phyloP scores from a whole-genome alignment of 2,329 filamentous ascomycete genomes.

The Aspergillus pseudoterreus region DNA sequence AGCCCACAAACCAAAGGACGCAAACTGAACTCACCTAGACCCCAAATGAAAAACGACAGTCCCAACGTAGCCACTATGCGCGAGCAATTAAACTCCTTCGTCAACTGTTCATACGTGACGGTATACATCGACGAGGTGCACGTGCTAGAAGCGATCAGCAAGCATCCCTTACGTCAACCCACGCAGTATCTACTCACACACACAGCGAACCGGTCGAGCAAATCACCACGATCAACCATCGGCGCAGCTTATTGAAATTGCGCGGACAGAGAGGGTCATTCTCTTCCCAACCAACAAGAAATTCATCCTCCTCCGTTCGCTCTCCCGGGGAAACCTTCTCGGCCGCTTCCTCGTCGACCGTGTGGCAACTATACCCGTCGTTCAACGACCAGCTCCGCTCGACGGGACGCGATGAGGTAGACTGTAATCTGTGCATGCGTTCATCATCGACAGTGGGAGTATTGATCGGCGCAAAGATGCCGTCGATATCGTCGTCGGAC shows the following conservation, averaged over 20 bases:
- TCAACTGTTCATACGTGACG: constrained; percentile 73
- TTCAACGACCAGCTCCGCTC: constrained; percentile 35
- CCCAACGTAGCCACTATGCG: constrained; percentile 73
- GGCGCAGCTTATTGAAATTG: constrained; percentile 61
- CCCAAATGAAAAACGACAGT: constrained; percentile 77
- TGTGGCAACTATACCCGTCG: constrained; percentile 29
- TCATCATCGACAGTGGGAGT: constrained; percentile 12
- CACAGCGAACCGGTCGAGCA: constrained; percentile 72
- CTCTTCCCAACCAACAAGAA: constrained; percentile 73
- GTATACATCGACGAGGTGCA: constrained; percentile 88
- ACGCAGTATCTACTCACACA: constrained; percentile 61
- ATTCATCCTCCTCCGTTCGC: constrained; percentile 35
- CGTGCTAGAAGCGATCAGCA: constrained; percentile 52
- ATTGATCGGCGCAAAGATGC: constrained; percentile 22
- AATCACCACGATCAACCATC: constrained; percentile 76
- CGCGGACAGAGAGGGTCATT: constrained; percentile 71
- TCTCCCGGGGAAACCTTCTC: constrained; percentile 13
- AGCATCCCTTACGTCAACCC: not conserved
- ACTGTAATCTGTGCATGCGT: constrained; percentile 18
- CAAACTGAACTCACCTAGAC: constrained; percentile 52
- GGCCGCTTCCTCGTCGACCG: constrained; percentile 22
- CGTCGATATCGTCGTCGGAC: constrained; percentile 10
- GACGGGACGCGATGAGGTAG: constrained; percentile 23
- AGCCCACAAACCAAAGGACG: not conserved
- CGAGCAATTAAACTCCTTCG: constrained; percentile 68